A percentile compares a stretch with the other conserved stretches of the same genome.
Evolutionary conservation across 1,284 basidiomycete genomes (phyloP).

Genomic region (Chiua sp.): DNA sequence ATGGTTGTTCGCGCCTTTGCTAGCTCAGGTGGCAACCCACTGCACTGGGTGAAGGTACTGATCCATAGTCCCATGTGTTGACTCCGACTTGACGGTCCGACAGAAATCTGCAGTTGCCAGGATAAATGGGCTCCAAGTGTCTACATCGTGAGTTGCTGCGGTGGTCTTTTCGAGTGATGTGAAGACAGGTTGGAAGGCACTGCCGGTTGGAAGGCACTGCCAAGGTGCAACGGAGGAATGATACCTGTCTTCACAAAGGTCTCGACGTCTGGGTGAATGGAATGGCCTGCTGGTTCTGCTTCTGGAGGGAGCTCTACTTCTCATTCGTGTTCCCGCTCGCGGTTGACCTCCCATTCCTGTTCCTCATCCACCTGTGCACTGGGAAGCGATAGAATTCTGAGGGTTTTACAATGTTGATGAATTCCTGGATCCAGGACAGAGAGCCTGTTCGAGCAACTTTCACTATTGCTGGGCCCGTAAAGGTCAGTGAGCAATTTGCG

Average conservation of each 20-base stretch:
- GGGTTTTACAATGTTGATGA: conserved; percentile 25
- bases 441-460: too few species aligned
- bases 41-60: conserved; percentile 46
- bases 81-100: background rate
- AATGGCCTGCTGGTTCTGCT: background rate
- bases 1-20: background rate
- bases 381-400: conserved; percentile 29
- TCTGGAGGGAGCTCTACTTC: background rate
- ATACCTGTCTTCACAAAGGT: conserved; percentile 26
- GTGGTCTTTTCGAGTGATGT: conserved; percentile 2
- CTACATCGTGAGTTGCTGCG: background rate
- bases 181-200: conserved; percentile 4
- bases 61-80: background rate
- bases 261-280: conserved; percentile 11
- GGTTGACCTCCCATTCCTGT: conserved; percentile 50
- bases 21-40: conserved; percentile 47
- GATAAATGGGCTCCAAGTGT: too few species aligned
- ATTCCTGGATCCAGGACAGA: conserved; percentile 29
- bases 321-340: conserved; percentile 44
- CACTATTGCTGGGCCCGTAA: too few species aligned
- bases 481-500: too few species aligned
- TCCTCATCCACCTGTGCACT: conserved; percentile 43
- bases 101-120: conserved; percentile 33
- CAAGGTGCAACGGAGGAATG: background rate
- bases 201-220: too few species aligned